phyloP scores from a whole-genome alignment of 2,329 filamentous ascomycete genomes.

The Pezicula radicicola region DNA sequence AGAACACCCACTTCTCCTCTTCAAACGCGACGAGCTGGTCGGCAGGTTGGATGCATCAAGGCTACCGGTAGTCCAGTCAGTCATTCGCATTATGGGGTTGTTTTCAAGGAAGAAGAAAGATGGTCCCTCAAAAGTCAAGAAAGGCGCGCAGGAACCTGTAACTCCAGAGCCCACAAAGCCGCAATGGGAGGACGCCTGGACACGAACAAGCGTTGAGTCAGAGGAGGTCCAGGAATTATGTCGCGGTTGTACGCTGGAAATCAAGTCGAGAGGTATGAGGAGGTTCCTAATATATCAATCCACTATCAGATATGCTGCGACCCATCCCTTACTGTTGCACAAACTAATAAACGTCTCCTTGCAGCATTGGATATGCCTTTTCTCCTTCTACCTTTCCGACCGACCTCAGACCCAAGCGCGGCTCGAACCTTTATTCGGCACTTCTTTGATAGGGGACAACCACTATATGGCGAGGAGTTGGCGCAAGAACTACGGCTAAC shows the following conservation, averaged over 20 bases:
- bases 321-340: constrained; percentile 8
- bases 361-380: constrained; percentile 87
- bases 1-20: neutral
- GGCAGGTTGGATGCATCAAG: neutral
- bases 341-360: constrained; percentile 16
- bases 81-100: constrained; percentile 14
- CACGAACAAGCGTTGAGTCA: constrained; percentile 75
- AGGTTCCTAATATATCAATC: constrained; percentile 12
- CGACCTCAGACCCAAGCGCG: constrained; percentile 85
- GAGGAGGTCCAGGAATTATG: constrained; percentile 91
- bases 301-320: constrained; percentile 23
- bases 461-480: constrained; percentile 66
- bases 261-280: constrained; percentile 85
- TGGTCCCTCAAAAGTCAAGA: constrained; percentile 59
- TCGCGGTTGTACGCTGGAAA: constrained; percentile 79
- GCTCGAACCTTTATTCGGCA: constrained; percentile 90
- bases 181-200: constrained; percentile 85
- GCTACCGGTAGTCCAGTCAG: neutral
- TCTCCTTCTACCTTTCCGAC: constrained; percentile 89
- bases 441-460: constrained; percentile 74
- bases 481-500: constrained; percentile 86
- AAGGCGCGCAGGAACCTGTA: constrained; percentile 51
- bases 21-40: neutral
- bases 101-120: constrained; percentile 62
- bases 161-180: constrained; percentile 61